Evolutionary conservation across 208 protist genomes (phyloP).

Genomic region (Acanthamoeba castellanii): DNA sequence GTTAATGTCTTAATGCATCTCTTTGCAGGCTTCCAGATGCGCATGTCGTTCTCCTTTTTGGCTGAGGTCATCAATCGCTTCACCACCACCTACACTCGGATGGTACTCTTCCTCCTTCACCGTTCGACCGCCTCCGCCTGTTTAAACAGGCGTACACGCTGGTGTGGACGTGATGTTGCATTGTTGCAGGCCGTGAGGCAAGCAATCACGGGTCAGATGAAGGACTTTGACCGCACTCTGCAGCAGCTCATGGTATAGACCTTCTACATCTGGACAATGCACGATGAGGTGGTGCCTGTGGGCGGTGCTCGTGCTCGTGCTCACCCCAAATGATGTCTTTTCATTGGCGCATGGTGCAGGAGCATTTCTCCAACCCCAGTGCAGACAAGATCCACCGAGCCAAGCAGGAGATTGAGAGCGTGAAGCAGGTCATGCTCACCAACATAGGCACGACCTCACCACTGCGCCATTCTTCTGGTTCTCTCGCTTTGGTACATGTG

Average conservation of each 20-base stretch:
- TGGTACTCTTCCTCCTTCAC: neutral
- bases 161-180: neutral
- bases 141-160: neutral
- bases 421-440: conserved; percentile 34
- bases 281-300: too few species aligned
- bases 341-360: neutral
- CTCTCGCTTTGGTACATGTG: neutral
- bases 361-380: conserved; percentile 46
- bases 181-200: neutral
- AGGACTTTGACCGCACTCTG: conserved; percentile 57
- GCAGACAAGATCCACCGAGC: conserved; percentile 22
- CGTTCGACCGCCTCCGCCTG: too few species aligned
- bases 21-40: conserved; percentile 3
- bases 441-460: neutral
- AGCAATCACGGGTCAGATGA: conserved; percentile 59
- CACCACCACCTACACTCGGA: neutral
- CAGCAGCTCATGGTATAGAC: neutral
- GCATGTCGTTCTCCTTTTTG: conserved; percentile 15
- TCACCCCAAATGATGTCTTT: too few species aligned
- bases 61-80: conserved; percentile 54
- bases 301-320: too few species aligned
- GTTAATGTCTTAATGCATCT: neutral
- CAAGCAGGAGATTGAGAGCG: conserved; percentile 14
- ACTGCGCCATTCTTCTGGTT: neutral
- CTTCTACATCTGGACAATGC: too few species aligned